These are phyloP conservation scores for Backusella parvicylindrica DNA, from an alignment of 192 early-diverging fungal genomes.

Conservation along the genomic window DNA sequence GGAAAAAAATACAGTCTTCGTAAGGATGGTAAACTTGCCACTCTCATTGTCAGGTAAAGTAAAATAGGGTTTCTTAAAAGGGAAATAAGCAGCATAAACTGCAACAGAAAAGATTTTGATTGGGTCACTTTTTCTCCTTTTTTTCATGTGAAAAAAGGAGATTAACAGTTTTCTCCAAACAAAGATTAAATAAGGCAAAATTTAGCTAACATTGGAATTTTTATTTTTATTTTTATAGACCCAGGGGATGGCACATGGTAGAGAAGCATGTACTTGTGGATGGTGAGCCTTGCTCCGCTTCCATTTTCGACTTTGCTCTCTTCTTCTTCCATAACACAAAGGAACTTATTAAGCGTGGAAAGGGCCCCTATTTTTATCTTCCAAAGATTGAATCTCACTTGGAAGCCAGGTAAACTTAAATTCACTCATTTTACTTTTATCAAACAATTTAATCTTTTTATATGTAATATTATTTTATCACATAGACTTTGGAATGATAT, in stretches of 20 bases:
- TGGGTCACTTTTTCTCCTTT: background rate
- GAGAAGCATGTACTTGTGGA: constrained; percentile 93
- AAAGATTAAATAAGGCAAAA: background rate
- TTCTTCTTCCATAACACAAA: constrained; percentile 98
- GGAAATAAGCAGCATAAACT: background rate
- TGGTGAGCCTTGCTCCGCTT: constrained; percentile 85
- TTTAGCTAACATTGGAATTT: background rate
- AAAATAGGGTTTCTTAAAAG: background rate
- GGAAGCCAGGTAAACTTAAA: constrained; percentile 59
- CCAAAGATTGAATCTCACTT: constrained; percentile 98
- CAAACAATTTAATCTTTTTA: background rate
- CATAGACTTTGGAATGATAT: constrained; percentile 91
- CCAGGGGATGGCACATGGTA: constrained; percentile 98
- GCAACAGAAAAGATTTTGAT: background rate
- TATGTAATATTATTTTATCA: background rate
- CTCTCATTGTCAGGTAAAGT: constrained; percentile 80
- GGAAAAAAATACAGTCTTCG: constrained; percentile 92
- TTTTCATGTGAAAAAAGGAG: background rate
- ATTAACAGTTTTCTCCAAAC: background rate
- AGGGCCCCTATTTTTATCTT: constrained; percentile 96
- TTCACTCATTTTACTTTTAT: too few relatives aligned
- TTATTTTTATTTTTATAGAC: constrained; percentile 40
- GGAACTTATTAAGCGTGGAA: constrained; percentile 72
- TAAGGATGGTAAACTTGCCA: constrained; percentile 83
- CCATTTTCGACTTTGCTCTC: constrained; percentile 95